Evolutionary conservation across 768 basidiomycete species (phyloP).

Genomic region (Panaeolus papilionaceus): DNA sequence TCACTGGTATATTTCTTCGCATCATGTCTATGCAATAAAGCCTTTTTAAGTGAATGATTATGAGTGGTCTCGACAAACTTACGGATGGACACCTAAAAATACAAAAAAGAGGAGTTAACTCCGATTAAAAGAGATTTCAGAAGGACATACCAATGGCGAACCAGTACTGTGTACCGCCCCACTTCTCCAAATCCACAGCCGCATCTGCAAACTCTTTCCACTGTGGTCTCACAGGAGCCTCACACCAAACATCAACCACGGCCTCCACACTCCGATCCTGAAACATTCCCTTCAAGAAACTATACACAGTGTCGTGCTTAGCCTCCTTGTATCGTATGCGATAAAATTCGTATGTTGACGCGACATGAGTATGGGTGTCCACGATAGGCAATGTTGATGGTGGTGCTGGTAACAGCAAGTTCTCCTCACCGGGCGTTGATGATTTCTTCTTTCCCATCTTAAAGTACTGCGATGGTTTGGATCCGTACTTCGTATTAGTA

Average conservation of each 20-base stretch:
- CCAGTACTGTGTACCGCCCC: slow-evolving; percentile 80
- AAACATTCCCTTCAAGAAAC: slow-evolving; percentile 72
- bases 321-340: slow-evolving; percentile 64
- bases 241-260: slow-evolving; percentile 91
- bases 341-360: slow-evolving; percentile 74
- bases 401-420: slow-evolving; percentile 44
- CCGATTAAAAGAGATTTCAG: neutral
- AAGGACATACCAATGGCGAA: slow-evolving; percentile 75
- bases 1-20: slow-evolving; percentile 71
- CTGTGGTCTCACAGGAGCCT: slow-evolving; percentile 65
- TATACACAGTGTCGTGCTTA: slow-evolving; percentile 60
- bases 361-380: slow-evolving; percentile 89
- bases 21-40: slow-evolving; percentile 58
- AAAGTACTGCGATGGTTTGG: neutral
- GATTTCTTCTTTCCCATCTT: slow-evolving; percentile 11
- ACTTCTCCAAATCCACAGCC: slow-evolving; percentile 61
- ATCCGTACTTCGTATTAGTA: slow-evolving; percentile 2
- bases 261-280: slow-evolving; percentile 60
- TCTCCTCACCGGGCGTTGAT: slow-evolving; percentile 40
- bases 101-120: slow-evolving; percentile 12
- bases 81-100: slow-evolving; percentile 74
- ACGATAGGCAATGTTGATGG: slow-evolving; percentile 54
- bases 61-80: slow-evolving; percentile 33
- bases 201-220: slow-evolving; percentile 83
- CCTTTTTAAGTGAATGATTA: neutral